Evolutionary conservation across 2,329 filamentous ascomycete species (phyloP).

Genomic region (Ceratocystis albifundus): DNA sequence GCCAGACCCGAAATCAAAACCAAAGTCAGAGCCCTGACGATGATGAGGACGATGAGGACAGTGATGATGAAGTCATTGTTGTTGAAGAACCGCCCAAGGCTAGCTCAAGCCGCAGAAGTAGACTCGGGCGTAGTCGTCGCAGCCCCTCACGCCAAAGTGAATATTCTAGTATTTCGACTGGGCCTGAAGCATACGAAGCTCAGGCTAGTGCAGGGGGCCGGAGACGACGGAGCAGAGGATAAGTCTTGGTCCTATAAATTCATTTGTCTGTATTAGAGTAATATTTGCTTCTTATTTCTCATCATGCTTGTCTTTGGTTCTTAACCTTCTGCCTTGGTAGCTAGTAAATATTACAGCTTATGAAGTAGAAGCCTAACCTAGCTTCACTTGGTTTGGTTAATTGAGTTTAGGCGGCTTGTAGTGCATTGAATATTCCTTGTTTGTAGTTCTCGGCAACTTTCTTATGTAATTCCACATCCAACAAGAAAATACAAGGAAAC

Average conservation of each 20-base stretch:
- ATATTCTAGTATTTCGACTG: constrained; percentile 14
- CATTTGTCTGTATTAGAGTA: not conserved
- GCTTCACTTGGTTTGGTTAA: no score
- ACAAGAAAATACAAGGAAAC: no score
- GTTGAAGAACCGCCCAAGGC: constrained; percentile 5
- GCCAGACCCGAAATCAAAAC: not conserved
- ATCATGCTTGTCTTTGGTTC: not conserved
- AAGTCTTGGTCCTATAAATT: not conserved
- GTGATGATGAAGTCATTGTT: constrained; percentile 14
- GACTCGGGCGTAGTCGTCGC: not conserved
- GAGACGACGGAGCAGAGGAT: constrained; percentile 10
- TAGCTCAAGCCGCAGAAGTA: not conserved
- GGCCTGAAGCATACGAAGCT: constrained; percentile 8
- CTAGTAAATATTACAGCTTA: no score
- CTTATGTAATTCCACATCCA: no score
- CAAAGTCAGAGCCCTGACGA: not conserved
- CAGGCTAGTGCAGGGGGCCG: not conserved
- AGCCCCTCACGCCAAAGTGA: constrained; percentile 17
- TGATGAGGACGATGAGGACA: not conserved
- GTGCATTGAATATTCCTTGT: no score
- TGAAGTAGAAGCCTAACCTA: no score
- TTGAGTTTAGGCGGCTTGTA: no score
- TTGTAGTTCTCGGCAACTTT: no score
- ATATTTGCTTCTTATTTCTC: constrained; percentile 9
- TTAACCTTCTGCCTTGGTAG: not conserved